Base-by-base conservation (phyloP, 139 green algal genomes). In the Chlorella sp. region DNA sequence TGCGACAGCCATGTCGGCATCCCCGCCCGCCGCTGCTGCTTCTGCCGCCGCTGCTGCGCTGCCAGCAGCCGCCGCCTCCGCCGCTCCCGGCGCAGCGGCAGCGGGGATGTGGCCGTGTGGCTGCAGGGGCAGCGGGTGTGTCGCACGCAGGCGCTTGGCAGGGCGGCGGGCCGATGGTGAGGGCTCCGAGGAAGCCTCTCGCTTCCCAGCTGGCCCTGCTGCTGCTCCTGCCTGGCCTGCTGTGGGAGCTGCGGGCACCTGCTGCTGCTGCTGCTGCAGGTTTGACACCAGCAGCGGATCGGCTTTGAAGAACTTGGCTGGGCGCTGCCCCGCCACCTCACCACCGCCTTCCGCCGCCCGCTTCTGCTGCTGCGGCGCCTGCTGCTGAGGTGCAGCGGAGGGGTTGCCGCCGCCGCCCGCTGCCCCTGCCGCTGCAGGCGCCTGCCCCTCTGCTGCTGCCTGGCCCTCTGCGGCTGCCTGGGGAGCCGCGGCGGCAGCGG, bases 301-400 rank as follows among this genome's bases (percentile, higher is more conserved):
- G 7, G 78, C 62, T 39, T 84, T 84, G 18, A 84, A 16, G 47
- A 62, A 75, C 63, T 84, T 74, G 26, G 78, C 78, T 25, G 78
- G 62, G 56, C 63, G 38, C 9, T 60, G 51, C 11, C 51, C 51
- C 51, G 51, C 39, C 64, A n/a, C 67, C 34, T 62, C 26, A 16
- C 34, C 18, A 13, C 65, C 13, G 16, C 80, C 64, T 21, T 78
- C 60, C 9, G 67, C 67, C 20, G 38, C 64, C 13, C 56, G 62
- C 26, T 85, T 73, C 60, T 57, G 36, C 57, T 44, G 60, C 76
- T 72, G 76, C 76, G 65, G 36, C 60, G 71, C 57, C 57, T 44
- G 57, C 30, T 44, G 75, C 47, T 68, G 32, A 12, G 30, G 25
- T 51, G 74, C 34, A 51, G 11, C 51, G 21, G 51, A 20, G 13